Conservation (phyloP, 805 yeast species). For the Isabelozyma pseudorhagii region DNA sequence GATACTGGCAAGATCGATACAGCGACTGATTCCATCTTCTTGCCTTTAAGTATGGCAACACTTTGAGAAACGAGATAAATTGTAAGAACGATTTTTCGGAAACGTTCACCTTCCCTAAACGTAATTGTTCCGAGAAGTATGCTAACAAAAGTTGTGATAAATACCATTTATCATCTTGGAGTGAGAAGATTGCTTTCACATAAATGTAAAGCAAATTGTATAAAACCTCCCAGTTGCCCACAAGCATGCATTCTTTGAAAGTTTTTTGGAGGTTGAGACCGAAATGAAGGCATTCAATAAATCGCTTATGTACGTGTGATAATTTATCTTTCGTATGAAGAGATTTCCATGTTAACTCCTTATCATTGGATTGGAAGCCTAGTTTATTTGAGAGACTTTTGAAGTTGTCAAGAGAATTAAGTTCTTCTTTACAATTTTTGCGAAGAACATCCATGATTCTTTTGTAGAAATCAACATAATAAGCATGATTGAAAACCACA, state of each 20-base stretch:
- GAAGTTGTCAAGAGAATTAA: neutral
- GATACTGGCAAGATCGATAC: constrained; percentile 1
- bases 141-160: constrained; percentile 21
- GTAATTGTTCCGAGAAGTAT: constrained; percentile 8
- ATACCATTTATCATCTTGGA: constrained; percentile 27
- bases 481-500: constrained; percentile 15
- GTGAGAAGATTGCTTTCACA: constrained; percentile 14
- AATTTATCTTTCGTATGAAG: constrained; percentile 21
- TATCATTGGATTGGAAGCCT: neutral
- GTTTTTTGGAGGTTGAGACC: constrained; percentile 13
- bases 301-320: constrained; percentile 21
- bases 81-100: constrained; percentile 16
- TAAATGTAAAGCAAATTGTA: constrained; percentile 30
- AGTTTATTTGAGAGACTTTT: neutral
- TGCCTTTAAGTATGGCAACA: constrained; percentile 10
- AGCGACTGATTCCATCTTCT: constrained; percentile 2
- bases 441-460: constrained; percentile 21
- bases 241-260: constrained; percentile 20
- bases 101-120: constrained; percentile 14
- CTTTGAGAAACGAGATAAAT: constrained; percentile 14
- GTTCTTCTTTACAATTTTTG: constrained; percentile 8
- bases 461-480: constrained; percentile 29
- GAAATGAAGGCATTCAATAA: constrained; percentile 16
- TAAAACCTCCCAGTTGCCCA: constrained; percentile 15
- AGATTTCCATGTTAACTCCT: constrained; percentile 18